phyloP scores from a whole-genome alignment of 306 rosid genomes.

The Leucaena leucocephala region DNA sequence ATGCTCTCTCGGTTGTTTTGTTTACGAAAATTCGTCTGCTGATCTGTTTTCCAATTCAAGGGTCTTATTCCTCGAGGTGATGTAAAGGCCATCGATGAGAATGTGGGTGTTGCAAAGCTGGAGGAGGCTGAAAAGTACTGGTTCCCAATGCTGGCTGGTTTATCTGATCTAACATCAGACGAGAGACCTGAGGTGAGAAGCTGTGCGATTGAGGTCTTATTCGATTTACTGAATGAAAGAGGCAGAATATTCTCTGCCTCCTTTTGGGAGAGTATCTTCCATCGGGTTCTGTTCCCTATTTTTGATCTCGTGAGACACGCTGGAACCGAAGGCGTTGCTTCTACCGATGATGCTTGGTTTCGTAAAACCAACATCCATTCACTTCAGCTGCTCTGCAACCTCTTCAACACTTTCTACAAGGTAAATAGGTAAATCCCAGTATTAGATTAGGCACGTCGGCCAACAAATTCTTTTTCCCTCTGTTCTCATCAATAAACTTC shows the following conservation, averaged over 20 bases:
- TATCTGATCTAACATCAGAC: background rate
- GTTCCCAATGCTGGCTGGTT: conserved; percentile 48
- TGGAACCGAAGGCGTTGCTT: conserved; percentile 72
- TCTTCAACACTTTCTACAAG: conserved; percentile 94
- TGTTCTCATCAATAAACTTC: no score
- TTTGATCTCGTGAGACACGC: conserved; percentile 94
- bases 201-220: conserved; percentile 95
- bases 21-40: background rate
- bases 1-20: background rate
- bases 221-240: conserved; percentile 95
- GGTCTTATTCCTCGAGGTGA: conserved; percentile 93
- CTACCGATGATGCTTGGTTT: conserved; percentile 77
- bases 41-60: conserved; percentile 40
- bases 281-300: conserved; percentile 94
- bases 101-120: conserved; percentile 50
- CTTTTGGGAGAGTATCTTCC: conserved; percentile 97
- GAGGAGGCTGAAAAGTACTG: conserved; percentile 92
- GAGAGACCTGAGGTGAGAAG: conserved; percentile 93
- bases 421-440: conserved; percentile 42
- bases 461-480: no score
- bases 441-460: background rate
- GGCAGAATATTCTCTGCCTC: conserved; percentile 85
- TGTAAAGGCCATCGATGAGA: conserved; percentile 25
- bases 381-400: conserved; percentile 94
- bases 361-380: conserved; percentile 95